Base-by-base conservation (phyloP, 2,329 filamentous ascomycete genomes). In the Ceratocystis papillata region DNA sequence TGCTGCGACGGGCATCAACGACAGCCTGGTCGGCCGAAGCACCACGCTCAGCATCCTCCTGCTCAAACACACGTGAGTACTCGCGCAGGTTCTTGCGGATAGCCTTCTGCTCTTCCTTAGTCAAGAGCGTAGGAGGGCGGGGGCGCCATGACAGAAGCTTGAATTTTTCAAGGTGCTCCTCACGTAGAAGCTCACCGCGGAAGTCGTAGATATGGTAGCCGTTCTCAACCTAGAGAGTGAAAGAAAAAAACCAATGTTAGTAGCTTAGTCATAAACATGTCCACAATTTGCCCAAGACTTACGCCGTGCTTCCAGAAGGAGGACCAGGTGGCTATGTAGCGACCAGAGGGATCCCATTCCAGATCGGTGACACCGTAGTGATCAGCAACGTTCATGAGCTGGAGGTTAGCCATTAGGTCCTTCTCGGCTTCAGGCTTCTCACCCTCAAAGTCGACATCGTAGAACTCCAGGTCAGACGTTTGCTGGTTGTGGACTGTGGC, bases 191-290 rank as follows among this genome's bases (percentile, higher is more conserved):
- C 72, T 89, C 87, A 70, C 94, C 95, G 76, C 87, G 89, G 84
- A 99, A 99, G 75, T 96, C 92, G 83, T 96, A 97, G 69, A 99
- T 80, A 76, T 97, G 93, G 81, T 96, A 99, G 70, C 94, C 94
- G 75, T 97, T 99, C 81, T 99, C 94, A 37, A 66, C 41, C n/a
- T 65, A 63, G 10, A 41, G 37, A 41, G 37, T 12, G 4, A 41
- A 41, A 37, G 33, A 37, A 37, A 15, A 37, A 46, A 53, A 1
- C 17, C 1, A 20, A 22, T 57, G 59, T 44, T 65, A 57, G 53
- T 65, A 12, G 45, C 25, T 17, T 50, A 22, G 22, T 15, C 10
- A 12, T 15, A n/a, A 17, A 33, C 1, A 44, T 10, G 37, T 30
- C 37, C 37, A 15, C 12, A 1, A 5, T 53, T 45, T n/a, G 41